Conservation (phyloP, 805 yeast genomes). For the Yamadazyma nakazawae region DNA sequence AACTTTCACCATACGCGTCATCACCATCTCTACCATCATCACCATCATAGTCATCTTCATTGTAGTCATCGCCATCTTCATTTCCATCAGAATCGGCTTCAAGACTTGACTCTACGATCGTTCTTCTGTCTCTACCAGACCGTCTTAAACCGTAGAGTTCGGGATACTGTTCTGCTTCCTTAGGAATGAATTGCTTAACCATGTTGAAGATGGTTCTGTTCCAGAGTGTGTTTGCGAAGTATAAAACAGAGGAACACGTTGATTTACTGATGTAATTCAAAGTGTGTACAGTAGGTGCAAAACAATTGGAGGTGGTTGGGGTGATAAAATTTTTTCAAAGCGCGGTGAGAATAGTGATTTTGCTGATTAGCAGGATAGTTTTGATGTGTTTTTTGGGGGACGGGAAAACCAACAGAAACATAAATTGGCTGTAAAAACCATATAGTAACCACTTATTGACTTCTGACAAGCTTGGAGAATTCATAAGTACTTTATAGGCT, state of each 20-base stretch:
- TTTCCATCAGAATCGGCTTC: conserved; percentile 34
- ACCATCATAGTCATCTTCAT: conserved; percentile 12
- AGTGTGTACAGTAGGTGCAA: neutral
- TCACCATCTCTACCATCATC: conserved; percentile 19
- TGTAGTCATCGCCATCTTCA: conserved; percentile 22
- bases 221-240: neutral
- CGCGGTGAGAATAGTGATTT: neutral
- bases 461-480: no score
- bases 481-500: no score
- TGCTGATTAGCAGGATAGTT: neutral
- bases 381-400: no score
- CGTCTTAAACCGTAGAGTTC: conserved; percentile 82
- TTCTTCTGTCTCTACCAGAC: conserved; percentile 56
- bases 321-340: conserved; percentile 3
- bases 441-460: no score
- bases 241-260: neutral
- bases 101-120: conserved; percentile 29
- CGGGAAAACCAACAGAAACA: no score
- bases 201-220: conserved; percentile 11
- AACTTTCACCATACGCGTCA: conserved; percentile 2
- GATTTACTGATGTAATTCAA: neutral
- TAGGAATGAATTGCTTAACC: conserved; percentile 34
- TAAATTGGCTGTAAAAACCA: no score
- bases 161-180: conserved; percentile 64
- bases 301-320: conserved; percentile 2